Base-by-base conservation (phyloP, 2,329 filamentous ascomycete species). In the Didymella sp. region DNA sequence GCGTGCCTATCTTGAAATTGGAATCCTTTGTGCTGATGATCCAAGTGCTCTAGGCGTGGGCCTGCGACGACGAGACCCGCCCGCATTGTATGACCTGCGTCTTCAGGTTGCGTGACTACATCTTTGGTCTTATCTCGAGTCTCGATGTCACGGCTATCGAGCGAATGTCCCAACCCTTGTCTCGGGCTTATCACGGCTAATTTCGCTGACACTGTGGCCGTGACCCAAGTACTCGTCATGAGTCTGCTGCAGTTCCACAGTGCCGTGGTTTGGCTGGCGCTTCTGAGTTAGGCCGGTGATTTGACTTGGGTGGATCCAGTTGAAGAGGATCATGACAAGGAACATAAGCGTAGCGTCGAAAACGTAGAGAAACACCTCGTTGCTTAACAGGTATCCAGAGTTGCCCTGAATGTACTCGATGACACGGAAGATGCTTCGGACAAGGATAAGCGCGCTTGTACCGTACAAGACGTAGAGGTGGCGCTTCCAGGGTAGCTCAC, bases 381-480 rank as follows among this genome's bases (percentile, higher is more conserved):
- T 70, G 4, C 55, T 60, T 25, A 82, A 66, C 11, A 84, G 61
- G 45, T 74, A 78, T 1, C 82, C 82, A 21, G 73, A 62, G 24
- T 76, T 72, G 1, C 82, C 81, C 61, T 78, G 67, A 0, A 72
- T 60, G 56, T 81, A 85, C 70, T 85, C 82, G 7, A 78, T 66
- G 8, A 84, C 72, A 24, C 83, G 76, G 50, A 83, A 82, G 49
- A 76, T 75, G 33, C 71, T 79, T 48, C 83, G 75, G 11, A 83
- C 46, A 60, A 85, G 70, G 63, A 85, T 84, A 19, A 84, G 67
- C 1, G 67, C 59, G 61, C 75, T 79, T 21, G 76, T 72, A 4
- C 67, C 33, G 63, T 84, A 84, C 22, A 85, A 68, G 0, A 72
- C 73, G 13, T 66, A 53, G 51, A 84, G 66, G 47, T 78, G 74